phyloP scores from a whole-genome alignment of 2,329 filamentous ascomycete species.

The Chrysoporthe cubensis region DNA sequence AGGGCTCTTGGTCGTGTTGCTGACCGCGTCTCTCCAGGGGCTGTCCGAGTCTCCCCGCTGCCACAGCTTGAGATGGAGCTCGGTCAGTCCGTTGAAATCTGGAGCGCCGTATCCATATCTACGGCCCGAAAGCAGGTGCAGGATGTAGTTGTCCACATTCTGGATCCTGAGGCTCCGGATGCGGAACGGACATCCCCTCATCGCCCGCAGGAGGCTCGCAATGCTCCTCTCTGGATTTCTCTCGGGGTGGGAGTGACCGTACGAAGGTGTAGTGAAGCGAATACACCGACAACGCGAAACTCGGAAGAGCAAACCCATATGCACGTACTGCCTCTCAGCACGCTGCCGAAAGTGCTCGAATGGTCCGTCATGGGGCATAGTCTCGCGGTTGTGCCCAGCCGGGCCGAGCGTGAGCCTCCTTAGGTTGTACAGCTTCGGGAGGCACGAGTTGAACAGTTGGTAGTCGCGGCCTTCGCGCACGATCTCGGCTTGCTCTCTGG shows the following conservation, averaged over 20 bases:
- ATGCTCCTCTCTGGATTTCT: background rate
- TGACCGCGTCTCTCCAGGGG: background rate
- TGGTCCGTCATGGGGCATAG: background rate
- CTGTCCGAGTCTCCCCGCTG: background rate
- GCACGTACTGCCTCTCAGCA: background rate
- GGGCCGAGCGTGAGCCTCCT: background rate
- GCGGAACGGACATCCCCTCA: background rate
- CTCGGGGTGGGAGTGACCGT: background rate
- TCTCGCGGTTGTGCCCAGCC: background rate
- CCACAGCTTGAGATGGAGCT: background rate
- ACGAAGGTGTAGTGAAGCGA: background rate
- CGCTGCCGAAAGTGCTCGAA: background rate
- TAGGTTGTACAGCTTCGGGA: background rate
- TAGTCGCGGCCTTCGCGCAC: background rate
- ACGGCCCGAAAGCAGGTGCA: background rate
- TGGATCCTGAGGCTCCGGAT: background rate
- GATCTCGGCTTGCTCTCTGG: background rate
- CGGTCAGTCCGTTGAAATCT: background rate
- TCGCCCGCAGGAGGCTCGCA: background rate
- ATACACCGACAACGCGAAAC: background rate
- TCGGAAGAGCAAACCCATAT: background rate
- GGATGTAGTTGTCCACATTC: background rate
- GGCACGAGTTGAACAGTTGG: background rate
- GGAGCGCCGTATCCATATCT: background rate
- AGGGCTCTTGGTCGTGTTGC: background rate